Base-by-base conservation (phyloP, 176 grass and related monocot genomes). In the Aegilops tauschii region DNA sequence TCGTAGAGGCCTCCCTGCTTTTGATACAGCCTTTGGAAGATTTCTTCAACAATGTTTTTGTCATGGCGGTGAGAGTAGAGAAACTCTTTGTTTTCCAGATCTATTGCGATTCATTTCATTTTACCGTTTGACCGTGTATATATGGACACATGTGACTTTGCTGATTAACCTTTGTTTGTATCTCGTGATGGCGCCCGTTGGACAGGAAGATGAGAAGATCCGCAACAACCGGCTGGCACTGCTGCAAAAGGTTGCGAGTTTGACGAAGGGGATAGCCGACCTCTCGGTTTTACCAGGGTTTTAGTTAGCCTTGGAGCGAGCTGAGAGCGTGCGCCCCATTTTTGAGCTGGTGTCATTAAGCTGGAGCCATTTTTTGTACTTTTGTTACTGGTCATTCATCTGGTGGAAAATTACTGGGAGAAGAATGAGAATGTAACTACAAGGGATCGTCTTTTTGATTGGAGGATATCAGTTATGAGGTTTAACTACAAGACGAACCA, bases 21-120 rank as follows among this genome's bases (percentile, higher is more conserved):
- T 81, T 98, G 74, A 82, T 93, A 73, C 92, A 91, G 76, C 93
- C 56, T 31, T 88, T 98, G 31, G 91, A 98, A 64, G 96, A 98
- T 95, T 98, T 98, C 84, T 98, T 98, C 74, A 88, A 91, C 66
- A 94, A 89, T 34, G 93, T 98, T 28, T 98, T 92, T n/a, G 96
- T 98, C 34, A 98, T 98, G 96, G 96, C 47, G 76, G 96, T 98
- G 91, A 90, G 92, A 90, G 93, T 42, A 27, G 17, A 27, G 17
- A 84, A 40, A 76, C 2, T 78, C 35, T 56, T 7, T 82, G n/a
- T 32, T 70, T 83, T 86, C 72, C 45, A 31, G 16, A 84, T 28
- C 44, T 31, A 12, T 12, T 31, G 31, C 31, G 42, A 66, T 66
- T 62, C 21, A 2, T 30, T 59, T 50, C 3, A 20, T 17, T 58